phyloP scores from a whole-genome alignment of 148 eudicot species.

The Vaccinium corymbosum region DNA sequence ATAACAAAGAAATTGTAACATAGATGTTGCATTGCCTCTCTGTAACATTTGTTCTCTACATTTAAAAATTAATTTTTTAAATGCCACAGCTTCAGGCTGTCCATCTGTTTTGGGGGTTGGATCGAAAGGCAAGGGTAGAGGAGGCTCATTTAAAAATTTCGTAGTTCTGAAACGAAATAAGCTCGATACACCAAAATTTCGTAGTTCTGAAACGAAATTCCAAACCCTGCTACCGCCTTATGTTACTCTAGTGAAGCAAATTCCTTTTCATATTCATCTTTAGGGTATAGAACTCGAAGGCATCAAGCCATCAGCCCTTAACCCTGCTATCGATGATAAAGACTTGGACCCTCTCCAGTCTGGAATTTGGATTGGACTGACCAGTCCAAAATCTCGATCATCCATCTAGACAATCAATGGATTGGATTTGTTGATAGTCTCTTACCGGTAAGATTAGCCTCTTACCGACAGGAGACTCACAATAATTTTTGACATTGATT shows the following conservation, averaged over 20 bases:
- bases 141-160: conserved; percentile 44
- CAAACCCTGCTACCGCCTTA: too few relatives aligned
- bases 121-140: conserved; percentile 41
- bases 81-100: conserved; percentile 28
- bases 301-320: too few relatives aligned
- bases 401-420: not conserved
- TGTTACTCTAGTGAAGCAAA: too few relatives aligned
- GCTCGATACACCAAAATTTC: not conserved
- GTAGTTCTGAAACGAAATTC: not conserved
- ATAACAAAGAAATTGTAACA: too few relatives aligned
- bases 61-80: not conserved
- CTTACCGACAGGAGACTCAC: not conserved
- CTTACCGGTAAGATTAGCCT: too few relatives aligned
- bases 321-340: too few relatives aligned
- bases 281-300: too few relatives aligned
- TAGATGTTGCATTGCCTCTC: too few relatives aligned
- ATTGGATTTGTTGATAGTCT: not conserved
- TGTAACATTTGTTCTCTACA: not conserved
- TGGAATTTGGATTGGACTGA: not conserved
- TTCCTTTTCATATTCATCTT: too few relatives aligned
- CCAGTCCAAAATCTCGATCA: not conserved
- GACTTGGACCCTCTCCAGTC: not conserved
- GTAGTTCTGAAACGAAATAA: too few relatives aligned
- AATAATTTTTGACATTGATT: too few relatives aligned
- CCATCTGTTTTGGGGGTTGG: conserved; percentile 29